Conservation (phyloP, 768 basidiomycete genomes). For the Mycena metata region DNA sequence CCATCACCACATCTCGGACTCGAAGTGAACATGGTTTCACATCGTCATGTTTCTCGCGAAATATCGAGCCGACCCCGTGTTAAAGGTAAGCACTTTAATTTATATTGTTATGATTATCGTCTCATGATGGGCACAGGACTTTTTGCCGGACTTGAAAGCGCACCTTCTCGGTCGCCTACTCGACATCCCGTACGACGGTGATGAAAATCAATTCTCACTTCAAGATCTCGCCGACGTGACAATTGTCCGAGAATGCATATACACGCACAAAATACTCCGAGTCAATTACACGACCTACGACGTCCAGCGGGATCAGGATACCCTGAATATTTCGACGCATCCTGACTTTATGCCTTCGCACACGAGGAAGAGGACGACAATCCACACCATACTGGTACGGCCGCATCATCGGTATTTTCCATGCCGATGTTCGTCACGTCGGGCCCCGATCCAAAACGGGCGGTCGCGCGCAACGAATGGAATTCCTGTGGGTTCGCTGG, state of each 20-base stretch:
- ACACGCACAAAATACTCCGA: not conserved
- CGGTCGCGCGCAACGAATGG: not conserved
- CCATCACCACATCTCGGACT: slow-evolving; percentile 44
- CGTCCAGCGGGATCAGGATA: not conserved
- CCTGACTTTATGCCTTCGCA: not conserved
- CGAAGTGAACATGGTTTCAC: slow-evolving; percentile 23
- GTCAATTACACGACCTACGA: slow-evolving; percentile 6
- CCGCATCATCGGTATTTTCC: not conserved
- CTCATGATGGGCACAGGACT: not conserved
- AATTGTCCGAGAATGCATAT: not conserved
- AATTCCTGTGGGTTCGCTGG: slow-evolving; percentile 16
- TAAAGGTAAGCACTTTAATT: not conserved
- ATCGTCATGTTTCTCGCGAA: no score
- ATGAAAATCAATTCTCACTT: not conserved
- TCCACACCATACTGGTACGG: slow-evolving; percentile 10
- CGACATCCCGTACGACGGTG: not conserved
- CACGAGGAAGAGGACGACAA: not conserved
- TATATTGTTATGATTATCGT: not conserved
- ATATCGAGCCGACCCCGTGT: no score
- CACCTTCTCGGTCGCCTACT: not conserved
- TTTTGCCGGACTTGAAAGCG: not conserved
- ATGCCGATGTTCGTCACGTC: slow-evolving; percentile 15
- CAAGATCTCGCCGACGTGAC: not conserved
- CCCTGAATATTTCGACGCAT: not conserved
- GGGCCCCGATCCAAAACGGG: not conserved